phyloP scores from a whole-genome alignment of 148 eudicot species.

The Fagopyrum homotropicum region DNA sequence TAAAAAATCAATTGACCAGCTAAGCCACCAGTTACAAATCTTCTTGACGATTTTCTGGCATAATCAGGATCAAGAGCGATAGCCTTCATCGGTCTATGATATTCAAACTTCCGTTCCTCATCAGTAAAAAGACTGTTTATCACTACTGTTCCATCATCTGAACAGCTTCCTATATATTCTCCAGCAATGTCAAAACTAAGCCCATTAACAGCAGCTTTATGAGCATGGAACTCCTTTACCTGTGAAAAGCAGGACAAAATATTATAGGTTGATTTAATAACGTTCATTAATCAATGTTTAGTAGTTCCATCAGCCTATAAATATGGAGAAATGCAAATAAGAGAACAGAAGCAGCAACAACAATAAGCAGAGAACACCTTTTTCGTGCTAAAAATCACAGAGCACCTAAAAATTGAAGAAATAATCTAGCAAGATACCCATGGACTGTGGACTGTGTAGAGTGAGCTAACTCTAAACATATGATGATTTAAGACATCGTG shows the following conservation, averaged over 20 bases:
- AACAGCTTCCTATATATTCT: conserved; percentile 94
- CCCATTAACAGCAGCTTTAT: conserved; percentile 77
- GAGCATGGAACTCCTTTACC: conserved; percentile 79
- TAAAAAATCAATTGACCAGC: conserved; percentile 80
- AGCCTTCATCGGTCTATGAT: conserved; percentile 95
- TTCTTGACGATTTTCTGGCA: conserved; percentile 60
- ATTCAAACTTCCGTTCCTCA: conserved; percentile 77
- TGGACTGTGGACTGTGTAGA: not conserved
- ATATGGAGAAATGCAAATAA: too few species aligned
- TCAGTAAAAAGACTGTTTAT: conserved; percentile 84
- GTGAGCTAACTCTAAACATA: not conserved
- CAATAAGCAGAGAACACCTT: not conserved
- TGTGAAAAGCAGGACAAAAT: conserved; percentile 21
- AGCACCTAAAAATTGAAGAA: not conserved
- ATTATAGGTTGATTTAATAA: not conserved
- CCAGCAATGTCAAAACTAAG: conserved; percentile 89
- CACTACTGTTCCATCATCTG: conserved; percentile 92
- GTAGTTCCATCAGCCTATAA: not conserved
- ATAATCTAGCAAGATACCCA: not conserved
- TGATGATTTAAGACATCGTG: not conserved
- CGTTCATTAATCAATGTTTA: not conserved
- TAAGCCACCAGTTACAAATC: conserved; percentile 96
- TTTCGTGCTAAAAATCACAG: not conserved
- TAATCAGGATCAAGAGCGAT: conserved; percentile 95
- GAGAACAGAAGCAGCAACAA: not conserved